Percentiles rank a stretch among this genome's conserved stretches.
Evolutionary conservation across 1,284 basidiomycete species (phyloP).

Genomic region (Fistulina hepatica): DNA sequence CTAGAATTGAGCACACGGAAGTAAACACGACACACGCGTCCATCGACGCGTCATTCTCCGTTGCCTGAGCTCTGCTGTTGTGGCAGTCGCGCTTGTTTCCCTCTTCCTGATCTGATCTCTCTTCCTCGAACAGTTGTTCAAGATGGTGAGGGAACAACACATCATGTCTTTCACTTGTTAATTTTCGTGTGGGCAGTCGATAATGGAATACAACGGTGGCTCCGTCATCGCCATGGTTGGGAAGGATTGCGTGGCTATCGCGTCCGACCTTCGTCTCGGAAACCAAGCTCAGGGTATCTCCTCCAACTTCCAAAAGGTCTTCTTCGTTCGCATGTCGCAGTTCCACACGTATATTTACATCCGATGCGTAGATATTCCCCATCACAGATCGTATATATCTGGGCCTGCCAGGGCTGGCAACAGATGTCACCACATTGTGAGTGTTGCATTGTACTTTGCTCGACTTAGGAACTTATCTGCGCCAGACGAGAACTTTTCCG

Average conservation of each 20-base stretch:
- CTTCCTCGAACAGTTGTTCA: too few species aligned
- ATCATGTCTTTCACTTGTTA: too few species aligned
- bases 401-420: slow-evolving; percentile 88
- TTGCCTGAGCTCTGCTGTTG: too few species aligned
- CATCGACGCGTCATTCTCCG: too few species aligned
- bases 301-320: slow-evolving; percentile 89
- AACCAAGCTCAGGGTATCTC: slow-evolving; percentile 85
- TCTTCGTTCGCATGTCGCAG: slow-evolving; percentile 15
- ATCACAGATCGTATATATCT: slow-evolving; percentile 90
- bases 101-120: too few species aligned
- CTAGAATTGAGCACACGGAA: too few species aligned
- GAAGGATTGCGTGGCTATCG: slow-evolving; percentile 98
- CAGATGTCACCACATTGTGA: slow-evolving; percentile 87
- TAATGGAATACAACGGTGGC: slow-evolving; percentile 88
- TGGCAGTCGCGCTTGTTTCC: too few species aligned
- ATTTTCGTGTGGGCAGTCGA: too few species aligned
- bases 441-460: slow-evolving; percentile 20
- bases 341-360: slow-evolving; percentile 4
- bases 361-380: slow-evolving; percentile 68
- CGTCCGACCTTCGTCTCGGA: slow-evolving; percentile 88
- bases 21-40: too few species aligned
- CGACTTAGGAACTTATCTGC: slow-evolving; percentile 10
- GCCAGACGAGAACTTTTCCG: slow-evolving; percentile 78
- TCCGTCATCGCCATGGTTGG: slow-evolving; percentile 99
- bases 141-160: too few species aligned